These are phyloP conservation scores for Perkinsus chesapeaki DNA, from an alignment of 169 alveolate species.

Conservation along the genomic window DNA sequence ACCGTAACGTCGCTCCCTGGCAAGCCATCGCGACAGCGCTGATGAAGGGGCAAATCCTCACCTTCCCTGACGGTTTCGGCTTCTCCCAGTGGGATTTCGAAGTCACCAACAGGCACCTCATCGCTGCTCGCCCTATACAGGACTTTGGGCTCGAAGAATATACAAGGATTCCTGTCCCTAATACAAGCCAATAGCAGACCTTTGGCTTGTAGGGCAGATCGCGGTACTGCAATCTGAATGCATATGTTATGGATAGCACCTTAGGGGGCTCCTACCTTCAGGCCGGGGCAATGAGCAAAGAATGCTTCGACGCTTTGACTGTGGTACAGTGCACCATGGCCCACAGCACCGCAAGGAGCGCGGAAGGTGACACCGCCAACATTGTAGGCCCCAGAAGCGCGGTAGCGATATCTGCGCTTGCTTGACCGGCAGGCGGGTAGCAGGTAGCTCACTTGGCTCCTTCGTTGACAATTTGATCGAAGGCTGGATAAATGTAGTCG, in stretches of 20 bases:
- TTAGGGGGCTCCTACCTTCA: slow-evolving; percentile 36
- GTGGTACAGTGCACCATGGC: slow-evolving; percentile 95
- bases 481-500: slow-evolving; percentile 95
- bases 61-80: slow-evolving; percentile 90
- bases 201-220: slow-evolving; percentile 91
- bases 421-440: background rate
- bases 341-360: slow-evolving; percentile 94
- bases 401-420: slow-evolving; percentile 67
- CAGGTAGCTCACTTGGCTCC: slow-evolving; percentile 16
- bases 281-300: slow-evolving; percentile 93
- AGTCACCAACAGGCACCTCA: slow-evolving; percentile 82
- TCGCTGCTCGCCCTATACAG: slow-evolving; percentile 88
- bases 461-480: slow-evolving; percentile 63
- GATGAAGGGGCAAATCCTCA: slow-evolving; percentile 40
- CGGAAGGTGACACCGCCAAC: slow-evolving; percentile 85
- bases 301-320: slow-evolving; percentile 92
- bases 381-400: slow-evolving; percentile 85
- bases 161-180: slow-evolving; percentile 80
- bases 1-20: slow-evolving; percentile 47
- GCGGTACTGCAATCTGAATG: slow-evolving; percentile 80
- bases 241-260: background rate
- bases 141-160: slow-evolving; percentile 95
- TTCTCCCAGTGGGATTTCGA: slow-evolving; percentile 80
- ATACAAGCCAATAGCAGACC: slow-evolving; percentile 68
- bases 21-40: background rate